Evolutionary conservation across 352 stramenopile genomes (phyloP).

Genomic region (Phytopythium delawarense): DNA sequence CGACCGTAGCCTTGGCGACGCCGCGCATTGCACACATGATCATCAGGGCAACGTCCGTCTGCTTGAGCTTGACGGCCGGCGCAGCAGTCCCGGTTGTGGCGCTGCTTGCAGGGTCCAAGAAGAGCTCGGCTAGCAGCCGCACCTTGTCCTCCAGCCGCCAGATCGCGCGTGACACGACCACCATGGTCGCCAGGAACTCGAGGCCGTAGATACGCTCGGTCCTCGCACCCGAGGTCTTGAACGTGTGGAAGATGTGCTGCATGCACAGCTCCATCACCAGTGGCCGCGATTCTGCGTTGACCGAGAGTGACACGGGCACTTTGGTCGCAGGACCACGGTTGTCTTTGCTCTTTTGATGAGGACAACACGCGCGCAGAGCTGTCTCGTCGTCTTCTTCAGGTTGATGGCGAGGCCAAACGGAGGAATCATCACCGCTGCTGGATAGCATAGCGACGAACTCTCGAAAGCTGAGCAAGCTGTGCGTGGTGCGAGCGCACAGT

Average conservation of each 20-base stretch:
- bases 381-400: neutral
- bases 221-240: constrained; percentile 13
- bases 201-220: constrained; percentile 39
- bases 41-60: constrained; percentile 48
- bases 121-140: constrained; percentile 45
- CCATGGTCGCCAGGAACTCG: constrained; percentile 57
- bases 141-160: constrained; percentile 59
- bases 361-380: neutral
- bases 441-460: constrained; percentile 54
- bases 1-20: constrained; percentile 42
- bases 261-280: constrained; percentile 43
- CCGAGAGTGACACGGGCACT: neutral
- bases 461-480: constrained; percentile 29
- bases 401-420: neutral
- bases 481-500: constrained; percentile 22
- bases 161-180: constrained; percentile 56
- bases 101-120: constrained; percentile 38
- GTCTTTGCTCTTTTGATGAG: neutral
- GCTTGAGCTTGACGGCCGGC: constrained; percentile 30
- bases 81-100: neutral
- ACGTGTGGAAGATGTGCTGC: constrained; percentile 64
- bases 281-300: constrained; percentile 6
- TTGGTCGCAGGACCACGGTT: neutral
- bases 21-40: constrained; percentile 60
- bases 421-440: constrained; percentile 4